Base-by-base conservation (phyloP, 2,329 filamentous ascomycete species). In the Davidsoniella eucalypti region DNA sequence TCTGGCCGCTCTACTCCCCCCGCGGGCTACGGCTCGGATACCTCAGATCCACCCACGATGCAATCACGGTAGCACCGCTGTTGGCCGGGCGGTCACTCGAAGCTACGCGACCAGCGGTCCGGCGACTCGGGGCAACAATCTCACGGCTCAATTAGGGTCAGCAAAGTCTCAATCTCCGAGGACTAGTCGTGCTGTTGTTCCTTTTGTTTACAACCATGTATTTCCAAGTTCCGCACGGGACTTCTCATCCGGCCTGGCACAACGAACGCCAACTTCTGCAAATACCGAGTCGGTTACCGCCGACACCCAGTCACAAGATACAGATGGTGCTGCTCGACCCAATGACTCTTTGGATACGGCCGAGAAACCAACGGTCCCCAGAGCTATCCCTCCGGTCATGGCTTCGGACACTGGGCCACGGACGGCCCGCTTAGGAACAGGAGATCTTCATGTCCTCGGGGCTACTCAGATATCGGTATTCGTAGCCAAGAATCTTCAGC, bases 11-110 rank as follows among this genome's bases (percentile, higher is more conserved):
- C 37, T 55, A 54, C 43, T 52, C 50, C 41, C 52, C 37, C 52
- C 46, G 44, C 54, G 54, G 44, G 54, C 54, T 47, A 52, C 54
- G 48, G 54, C 54, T 55, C 54, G 52, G 52, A 55, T 55, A 52
- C 47, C 54, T 29, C 46, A 54, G 23, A 55, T 55, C 44, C 49
- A 51, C 49, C 47, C 36, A 36, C 49, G 37, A 55, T 55, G 52
- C 45, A 45, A 39, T 48, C 42, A 44, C 46, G 52, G 54, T 55
- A 55, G 47, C 44, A 54, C 52, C 36, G 40, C 26, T 16, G 47
- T 33, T 37, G 52, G 54, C 52, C 54, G 52, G 52, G 47, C 46
- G 52, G 49, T 50, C 49, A 52, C 38, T 41, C 25, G 38, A 37
- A 26, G 25, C 36, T 52, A 46, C 47, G 25, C 39, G 4, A 41